A percentile compares a stretch with the other conserved stretches of the same genome.
Conservation (phyloP, 2,329 filamentous ascomycete genomes). For the Colletotrichum chrysophilum region DNA sequence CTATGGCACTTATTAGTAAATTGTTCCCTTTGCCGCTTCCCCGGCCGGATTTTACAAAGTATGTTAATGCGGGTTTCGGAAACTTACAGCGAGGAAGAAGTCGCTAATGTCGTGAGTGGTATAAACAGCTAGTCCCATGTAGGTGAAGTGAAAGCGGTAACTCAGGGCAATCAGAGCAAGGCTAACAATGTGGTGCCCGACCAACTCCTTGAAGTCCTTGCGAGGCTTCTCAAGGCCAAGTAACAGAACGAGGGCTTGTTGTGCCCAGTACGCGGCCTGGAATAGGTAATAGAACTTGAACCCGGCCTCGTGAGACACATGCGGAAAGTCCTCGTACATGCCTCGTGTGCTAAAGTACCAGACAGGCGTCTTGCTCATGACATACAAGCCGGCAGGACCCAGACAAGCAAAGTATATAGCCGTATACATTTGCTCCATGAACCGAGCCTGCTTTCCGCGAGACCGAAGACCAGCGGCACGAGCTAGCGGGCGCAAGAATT, state of each 20-base stretch:
- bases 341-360: constrained; percentile 94
- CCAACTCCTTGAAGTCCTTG: constrained; percentile 94
- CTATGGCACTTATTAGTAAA: constrained; percentile 43
- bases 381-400: constrained; percentile 83
- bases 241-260: constrained; percentile 88
- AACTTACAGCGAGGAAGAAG: constrained; percentile 88
- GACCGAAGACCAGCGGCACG: constrained; percentile 71
- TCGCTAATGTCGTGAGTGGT: constrained; percentile 94
- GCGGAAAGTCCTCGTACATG: constrained; percentile 91
- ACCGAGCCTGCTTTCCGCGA: constrained; percentile 82
- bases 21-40: not conserved
- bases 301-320: constrained; percentile 76
- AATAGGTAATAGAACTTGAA: constrained; percentile 98
- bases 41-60: not conserved
- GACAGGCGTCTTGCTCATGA: constrained; percentile 89
- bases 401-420: constrained; percentile 87
- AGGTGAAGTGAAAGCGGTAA: constrained; percentile 96
- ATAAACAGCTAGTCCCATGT: constrained; percentile 92
- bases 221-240: constrained; percentile 90
- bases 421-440: constrained; percentile 97
- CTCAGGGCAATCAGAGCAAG: constrained; percentile 82
- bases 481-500: constrained; percentile 79
- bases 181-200: constrained; percentile 90
- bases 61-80: not conserved
- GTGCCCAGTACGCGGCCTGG: constrained; percentile 93